Base-by-base conservation (phyloP, 2,329 filamentous ascomycete genomes). In the Aspergillus sp. region DNA sequence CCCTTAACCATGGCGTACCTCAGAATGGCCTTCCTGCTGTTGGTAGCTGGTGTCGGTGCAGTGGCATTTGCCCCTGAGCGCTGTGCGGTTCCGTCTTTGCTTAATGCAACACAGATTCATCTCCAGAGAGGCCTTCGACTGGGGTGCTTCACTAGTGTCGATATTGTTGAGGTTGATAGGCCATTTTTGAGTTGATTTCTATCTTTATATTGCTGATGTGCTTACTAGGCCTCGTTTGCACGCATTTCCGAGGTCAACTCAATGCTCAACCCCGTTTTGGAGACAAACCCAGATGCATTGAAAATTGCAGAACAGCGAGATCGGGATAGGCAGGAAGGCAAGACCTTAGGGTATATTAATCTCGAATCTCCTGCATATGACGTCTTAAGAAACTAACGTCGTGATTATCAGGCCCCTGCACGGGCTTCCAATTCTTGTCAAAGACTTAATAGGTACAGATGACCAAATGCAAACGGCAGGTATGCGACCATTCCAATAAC, bases 341-440 rank as follows among this genome's bases (percentile, higher is more conserved):
- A 69, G 7, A 59, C 76, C 17, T 68, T 80, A 51, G 80, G 83
- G 76, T 79, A 62, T 43, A 48, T 48, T 21, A 19, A 9, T 19
- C 31, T 17, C 27, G 15, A 51, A 27, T 3, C 2, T 31, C 21
- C 7, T 19, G 19, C 12, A 14, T 27, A 14, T 21, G 7, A 24
- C n/a, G 24, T 14, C 15, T 21, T 37, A n/a, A n/a, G 35, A 37
- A 24, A 12, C 43, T 54, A 35, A 47, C 15, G 9, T 21, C 9
- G 14, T 50, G 35, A 15, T 40, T 21, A 47, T 14, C 21, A 79
- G 81, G 0, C 84, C 84, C 2, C 75, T 88, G 0, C 85, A 89
- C 66, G 86, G 87, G 6, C 79, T 89, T 4, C 87, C 86, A 0
- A 82, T 89, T 23, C 72, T 89, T 5, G 77, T 89, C 73, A 90